Percentiles rank a stretch among this genome's conserved stretches.
Conservation (phyloP, 176 grass and related monocot species). For the Oryza nivara region DNA sequence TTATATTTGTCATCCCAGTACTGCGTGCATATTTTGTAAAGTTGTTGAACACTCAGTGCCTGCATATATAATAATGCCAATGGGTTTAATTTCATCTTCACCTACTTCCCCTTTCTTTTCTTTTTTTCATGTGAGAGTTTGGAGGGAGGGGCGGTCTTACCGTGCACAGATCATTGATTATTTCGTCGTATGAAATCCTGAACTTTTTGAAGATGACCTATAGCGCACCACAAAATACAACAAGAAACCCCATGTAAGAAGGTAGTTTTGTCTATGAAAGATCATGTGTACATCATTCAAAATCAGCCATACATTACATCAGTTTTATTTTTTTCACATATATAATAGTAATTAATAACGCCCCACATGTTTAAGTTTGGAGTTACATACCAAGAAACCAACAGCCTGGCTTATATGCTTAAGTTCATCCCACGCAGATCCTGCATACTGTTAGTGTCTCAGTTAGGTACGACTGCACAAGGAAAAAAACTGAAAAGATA, state of each 20-base stretch:
- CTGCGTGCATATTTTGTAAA: conserved; percentile 84
- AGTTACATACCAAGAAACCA: conserved; percentile 86
- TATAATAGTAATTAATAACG: background rate
- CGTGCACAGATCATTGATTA: conserved; percentile 80
- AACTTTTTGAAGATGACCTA: conserved; percentile 96
- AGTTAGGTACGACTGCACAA: conserved; percentile 20
- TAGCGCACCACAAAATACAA: conserved; percentile 3
- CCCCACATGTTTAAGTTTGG: conserved; percentile 11
- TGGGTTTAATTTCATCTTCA: conserved; percentile 15
- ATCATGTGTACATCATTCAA: background rate
- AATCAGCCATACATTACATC: background rate
- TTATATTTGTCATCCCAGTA: conserved; percentile 99
- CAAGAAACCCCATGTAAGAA: background rate
- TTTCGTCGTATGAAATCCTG: conserved; percentile 86
- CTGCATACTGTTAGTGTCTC: conserved; percentile 59
- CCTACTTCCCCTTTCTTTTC: background rate
- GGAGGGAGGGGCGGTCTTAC: conserved; percentile 47
- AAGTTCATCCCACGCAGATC: conserved; percentile 81
- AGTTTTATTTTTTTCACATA: conserved; percentile 2
- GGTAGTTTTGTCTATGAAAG: conserved; percentile 19
- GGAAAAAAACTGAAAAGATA: background rate
- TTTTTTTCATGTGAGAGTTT: background rate
- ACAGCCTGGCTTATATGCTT: conserved; percentile 88
- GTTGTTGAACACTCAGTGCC: conserved; percentile 77
- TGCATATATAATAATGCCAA: conserved; percentile 37